phyloP scores from a whole-genome alignment of 1,284 basidiomycete genomes.

The Pseudozyma tsukubaensis region DNA sequence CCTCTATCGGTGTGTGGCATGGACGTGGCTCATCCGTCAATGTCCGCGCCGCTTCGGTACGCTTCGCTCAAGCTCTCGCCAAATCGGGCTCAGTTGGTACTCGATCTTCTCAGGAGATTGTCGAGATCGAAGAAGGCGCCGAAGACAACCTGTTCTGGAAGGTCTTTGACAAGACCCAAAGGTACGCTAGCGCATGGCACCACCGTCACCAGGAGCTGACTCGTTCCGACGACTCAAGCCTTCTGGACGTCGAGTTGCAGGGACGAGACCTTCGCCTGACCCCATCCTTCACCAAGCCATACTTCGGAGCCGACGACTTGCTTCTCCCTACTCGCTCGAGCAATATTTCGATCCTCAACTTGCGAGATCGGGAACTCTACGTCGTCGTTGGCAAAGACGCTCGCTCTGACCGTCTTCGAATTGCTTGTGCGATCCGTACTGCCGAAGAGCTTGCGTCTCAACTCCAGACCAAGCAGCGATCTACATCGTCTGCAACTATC shows the following conservation, averaged over 20 bases:
- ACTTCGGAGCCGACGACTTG: constrained; percentile 40
- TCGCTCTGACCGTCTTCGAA: constrained; percentile 30
- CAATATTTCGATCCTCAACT: constrained; percentile 51
- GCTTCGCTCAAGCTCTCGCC: constrained; percentile 48
- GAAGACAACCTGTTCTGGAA: constrained; percentile 58
- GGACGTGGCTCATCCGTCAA: constrained; percentile 44
- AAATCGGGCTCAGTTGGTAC: constrained; percentile 25
- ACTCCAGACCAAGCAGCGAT: constrained; percentile 21
- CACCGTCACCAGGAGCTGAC: constrained; percentile 28
- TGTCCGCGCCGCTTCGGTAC: constrained; percentile 49
- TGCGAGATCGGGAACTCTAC: constrained; percentile 50
- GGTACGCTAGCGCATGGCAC: constrained; percentile 51
- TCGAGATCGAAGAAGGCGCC: constrained; percentile 58
- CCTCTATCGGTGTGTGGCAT: constrained; percentile 61
- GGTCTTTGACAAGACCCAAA: constrained; percentile 42
- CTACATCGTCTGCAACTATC: not conserved
- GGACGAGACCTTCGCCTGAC: constrained; percentile 17
- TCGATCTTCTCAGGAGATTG: constrained; percentile 23
- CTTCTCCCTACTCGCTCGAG: constrained; percentile 26
- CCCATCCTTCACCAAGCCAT: constrained; percentile 17
- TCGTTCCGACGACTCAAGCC: constrained; percentile 15
- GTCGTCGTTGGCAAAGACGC: constrained; percentile 57
- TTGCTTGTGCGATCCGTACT: constrained; percentile 39
- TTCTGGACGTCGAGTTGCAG: constrained; percentile 36
- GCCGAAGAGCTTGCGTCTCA: constrained; percentile 40